These are phyloP conservation scores for Nymphaea thermarum DNA, from an alignment of 164 flowering plant genomes.

Conservation along the genomic window DNA sequence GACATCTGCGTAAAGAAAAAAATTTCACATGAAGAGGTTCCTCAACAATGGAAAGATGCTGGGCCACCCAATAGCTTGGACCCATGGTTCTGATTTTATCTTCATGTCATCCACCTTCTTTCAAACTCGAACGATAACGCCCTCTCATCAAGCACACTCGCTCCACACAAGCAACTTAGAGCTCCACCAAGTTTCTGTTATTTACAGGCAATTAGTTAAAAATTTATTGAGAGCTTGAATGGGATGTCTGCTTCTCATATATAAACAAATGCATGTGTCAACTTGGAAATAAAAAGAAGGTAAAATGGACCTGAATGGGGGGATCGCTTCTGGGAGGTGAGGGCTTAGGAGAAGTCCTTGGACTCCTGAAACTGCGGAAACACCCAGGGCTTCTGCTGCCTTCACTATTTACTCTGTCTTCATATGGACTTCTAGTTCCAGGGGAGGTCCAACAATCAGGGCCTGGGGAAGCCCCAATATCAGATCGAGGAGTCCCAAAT, in stretches of 20 bases:
- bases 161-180: conserved; percentile 1
- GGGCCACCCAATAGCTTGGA: too few species aligned
- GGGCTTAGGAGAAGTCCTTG: background rate
- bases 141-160: conserved; percentile 3
- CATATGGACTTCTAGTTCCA: background rate
- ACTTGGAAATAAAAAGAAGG: background rate
- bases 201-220: background rate
- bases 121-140: conserved; percentile 1
- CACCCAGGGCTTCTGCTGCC: conserved; percentile 2
- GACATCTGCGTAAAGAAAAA: too few species aligned
- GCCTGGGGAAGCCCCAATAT: background rate
- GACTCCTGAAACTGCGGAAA: background rate
- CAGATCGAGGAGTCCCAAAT: background rate
- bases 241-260: too few species aligned
- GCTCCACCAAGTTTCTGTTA: background rate
- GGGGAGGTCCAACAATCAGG: background rate
- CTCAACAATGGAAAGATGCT: background rate
- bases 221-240: background rate
- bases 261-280: background rate
- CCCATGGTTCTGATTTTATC: background rate
- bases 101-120: conserved; percentile 1
- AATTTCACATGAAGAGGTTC: too few species aligned
- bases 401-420: background rate
- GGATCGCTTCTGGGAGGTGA: background rate
- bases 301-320: background rate